Evolutionary conservation across 2,329 filamentous ascomycete species (phyloP).

Genomic region (Colletotrichum sp.): DNA sequence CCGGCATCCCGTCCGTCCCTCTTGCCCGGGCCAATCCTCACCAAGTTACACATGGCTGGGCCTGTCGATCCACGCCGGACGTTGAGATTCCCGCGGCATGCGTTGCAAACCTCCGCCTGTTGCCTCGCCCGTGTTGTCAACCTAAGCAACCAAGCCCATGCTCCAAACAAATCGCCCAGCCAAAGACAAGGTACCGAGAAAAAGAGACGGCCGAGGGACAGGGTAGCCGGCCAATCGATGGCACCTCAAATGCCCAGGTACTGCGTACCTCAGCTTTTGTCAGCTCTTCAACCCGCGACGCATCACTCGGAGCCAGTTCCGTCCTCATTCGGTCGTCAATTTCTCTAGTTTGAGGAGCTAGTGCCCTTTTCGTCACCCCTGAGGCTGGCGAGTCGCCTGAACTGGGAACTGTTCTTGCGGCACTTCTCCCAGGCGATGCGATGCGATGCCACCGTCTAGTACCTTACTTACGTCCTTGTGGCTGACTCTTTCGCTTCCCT

Average conservation of each 20-base stretch:
- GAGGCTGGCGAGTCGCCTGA: slow-evolving; percentile 8
- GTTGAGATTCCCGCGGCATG: background rate
- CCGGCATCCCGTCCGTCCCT: background rate
- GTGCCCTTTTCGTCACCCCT: slow-evolving; percentile 14
- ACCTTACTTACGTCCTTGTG: background rate
- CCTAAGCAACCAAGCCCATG: background rate
- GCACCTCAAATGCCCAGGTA: background rate
- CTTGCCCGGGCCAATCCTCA: background rate
- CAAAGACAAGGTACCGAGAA: background rate
- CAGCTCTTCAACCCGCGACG: background rate
- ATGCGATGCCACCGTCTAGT: background rate
- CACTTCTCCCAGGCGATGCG: background rate
- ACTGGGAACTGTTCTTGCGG: slow-evolving; percentile 8
- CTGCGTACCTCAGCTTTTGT: slow-evolving; percentile 5
- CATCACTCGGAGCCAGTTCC: slow-evolving; percentile 17
- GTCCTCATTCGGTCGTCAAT: slow-evolving; percentile 10
- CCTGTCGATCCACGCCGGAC: slow-evolving; percentile 2
- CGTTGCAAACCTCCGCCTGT: background rate
- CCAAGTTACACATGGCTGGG: background rate
- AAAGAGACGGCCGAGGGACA: background rate
- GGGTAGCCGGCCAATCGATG: background rate
- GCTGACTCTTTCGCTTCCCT: background rate
- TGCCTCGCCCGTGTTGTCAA: background rate
- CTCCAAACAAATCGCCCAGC: background rate
- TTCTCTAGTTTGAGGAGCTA: slow-evolving; percentile 1